These are phyloP conservation scores for Ceraceosorus guamensis DNA, from an alignment of 1,284 basidiomycete species.

Conservation along the genomic window DNA sequence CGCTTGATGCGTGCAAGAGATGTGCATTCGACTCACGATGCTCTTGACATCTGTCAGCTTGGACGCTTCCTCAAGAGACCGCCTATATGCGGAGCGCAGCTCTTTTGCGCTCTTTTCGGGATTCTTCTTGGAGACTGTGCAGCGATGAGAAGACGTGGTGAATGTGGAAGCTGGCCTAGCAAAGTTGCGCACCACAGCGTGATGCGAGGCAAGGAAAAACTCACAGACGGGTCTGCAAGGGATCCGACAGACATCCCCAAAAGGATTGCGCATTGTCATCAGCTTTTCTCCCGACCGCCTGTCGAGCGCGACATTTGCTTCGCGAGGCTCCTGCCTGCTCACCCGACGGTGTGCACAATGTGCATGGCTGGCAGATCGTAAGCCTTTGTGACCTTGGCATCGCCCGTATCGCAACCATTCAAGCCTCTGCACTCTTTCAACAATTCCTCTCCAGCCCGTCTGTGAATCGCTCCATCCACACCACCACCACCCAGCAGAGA, in stretches of 20 bases:
- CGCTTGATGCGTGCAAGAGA: background rate
- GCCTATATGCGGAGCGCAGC: constrained; percentile 50
- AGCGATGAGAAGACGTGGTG: background rate
- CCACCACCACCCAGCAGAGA: constrained; percentile 39
- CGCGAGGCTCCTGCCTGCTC: constrained; percentile 39
- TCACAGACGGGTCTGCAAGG: constrained; percentile 5
- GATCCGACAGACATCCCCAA: background rate
- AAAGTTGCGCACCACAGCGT: background rate
- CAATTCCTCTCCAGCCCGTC: constrained; percentile 68
- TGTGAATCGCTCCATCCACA: constrained; percentile 79
- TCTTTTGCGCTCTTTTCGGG: constrained; percentile 53
- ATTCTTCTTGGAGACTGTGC: constrained; percentile 43
- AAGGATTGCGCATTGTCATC: background rate
- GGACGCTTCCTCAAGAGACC: constrained; percentile 23
- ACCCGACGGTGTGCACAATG: constrained; percentile 86
- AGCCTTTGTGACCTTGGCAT: constrained; percentile 66
- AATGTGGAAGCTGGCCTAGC: background rate
- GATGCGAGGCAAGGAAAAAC: background rate
- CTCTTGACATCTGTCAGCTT: constrained; percentile 11
- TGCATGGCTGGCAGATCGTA: constrained; percentile 56
- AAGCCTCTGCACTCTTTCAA: constrained; percentile 61
- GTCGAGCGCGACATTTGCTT: background rate
- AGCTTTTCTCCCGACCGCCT: background rate
- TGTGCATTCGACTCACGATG: constrained; percentile 13
- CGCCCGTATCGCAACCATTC: constrained; percentile 68